These are phyloP conservation scores for Wallacemonas sp. DNA, from an alignment of 208 protist genomes.

Conservation along the genomic window DNA sequence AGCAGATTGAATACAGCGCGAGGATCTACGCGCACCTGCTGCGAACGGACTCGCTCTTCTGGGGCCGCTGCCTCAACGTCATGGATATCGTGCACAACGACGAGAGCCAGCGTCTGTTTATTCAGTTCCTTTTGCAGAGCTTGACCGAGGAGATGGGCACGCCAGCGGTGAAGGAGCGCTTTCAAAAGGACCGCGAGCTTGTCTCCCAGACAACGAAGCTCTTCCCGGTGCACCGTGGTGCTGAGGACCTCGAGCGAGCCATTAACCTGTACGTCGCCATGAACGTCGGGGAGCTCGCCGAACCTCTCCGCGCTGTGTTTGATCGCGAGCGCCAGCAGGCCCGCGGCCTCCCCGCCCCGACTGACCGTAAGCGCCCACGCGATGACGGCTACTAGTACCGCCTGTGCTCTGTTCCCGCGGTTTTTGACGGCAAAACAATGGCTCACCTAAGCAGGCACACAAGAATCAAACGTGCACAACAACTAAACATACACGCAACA, in stretches of 20 bases:
- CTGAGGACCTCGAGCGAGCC: conserved; percentile 42
- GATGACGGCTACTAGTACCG: conserved; percentile 14
- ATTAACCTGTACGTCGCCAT: conserved; percentile 82
- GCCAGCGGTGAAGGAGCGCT: conserved; percentile 33
- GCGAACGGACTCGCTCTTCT: conserved; percentile 94
- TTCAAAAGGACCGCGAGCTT: conserved; percentile 61
- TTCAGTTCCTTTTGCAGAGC: conserved; percentile 73
- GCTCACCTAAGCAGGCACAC: too few species aligned
- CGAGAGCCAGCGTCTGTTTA: conserved; percentile 76
- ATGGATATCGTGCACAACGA: conserved; percentile 77
- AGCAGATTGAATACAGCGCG: conserved; percentile 97
- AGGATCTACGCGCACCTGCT: conserved; percentile 98
- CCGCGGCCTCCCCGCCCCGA: not conserved
- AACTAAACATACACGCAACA: too few species aligned
- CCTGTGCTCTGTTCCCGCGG: too few species aligned
- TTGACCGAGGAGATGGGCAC: conserved; percentile 76
- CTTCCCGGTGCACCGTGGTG: conserved; percentile 47
- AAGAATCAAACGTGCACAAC: too few species aligned
- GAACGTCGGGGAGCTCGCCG: conserved; percentile 54
- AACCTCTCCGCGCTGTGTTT: conserved; percentile 42
- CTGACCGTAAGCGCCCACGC: conserved; percentile 41
- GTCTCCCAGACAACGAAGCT: conserved; percentile 46
- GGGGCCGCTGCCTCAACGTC: conserved; percentile 78
- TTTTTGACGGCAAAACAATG: too few species aligned
- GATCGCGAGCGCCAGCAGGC: conserved; percentile 38